phyloP scores from a whole-genome alignment of 1,284 basidiomycete genomes.

The Ceratobasidium papillatum region DNA sequence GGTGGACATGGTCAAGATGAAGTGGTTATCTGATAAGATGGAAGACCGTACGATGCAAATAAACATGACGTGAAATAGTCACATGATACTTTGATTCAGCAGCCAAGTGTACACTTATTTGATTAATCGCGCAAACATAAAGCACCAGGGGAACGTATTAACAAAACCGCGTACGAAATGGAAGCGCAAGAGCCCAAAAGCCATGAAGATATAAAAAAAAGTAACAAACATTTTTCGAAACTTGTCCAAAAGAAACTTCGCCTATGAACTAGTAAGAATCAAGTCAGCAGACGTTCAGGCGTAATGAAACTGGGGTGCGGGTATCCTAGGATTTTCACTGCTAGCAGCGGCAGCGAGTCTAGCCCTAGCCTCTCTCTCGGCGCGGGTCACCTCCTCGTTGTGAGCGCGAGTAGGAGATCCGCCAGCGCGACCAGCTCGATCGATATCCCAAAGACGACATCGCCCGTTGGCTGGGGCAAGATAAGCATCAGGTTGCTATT shows the following conservation, averaged over 20 bases:
- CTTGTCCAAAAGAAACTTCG: neutral
- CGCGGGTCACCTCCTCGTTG: constrained; percentile 26
- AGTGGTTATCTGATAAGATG: constrained; percentile 40
- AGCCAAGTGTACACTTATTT: neutral
- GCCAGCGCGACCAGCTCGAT: constrained; percentile 30
- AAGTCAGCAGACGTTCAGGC: neutral
- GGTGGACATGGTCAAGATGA: constrained; percentile 2
- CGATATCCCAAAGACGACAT: constrained; percentile 37
- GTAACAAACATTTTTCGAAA: neutral
- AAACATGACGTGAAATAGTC: neutral
- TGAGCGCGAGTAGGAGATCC: constrained; percentile 35
- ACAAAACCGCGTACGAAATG: neutral
- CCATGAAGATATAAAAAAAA: neutral
- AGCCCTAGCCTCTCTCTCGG: constrained; percentile 34
- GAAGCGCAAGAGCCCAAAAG: neutral
- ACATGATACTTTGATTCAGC: neutral
- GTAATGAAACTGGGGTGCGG: constrained; percentile 18
- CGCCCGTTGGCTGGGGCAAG: constrained; percentile 7
- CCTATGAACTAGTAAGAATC: neutral
- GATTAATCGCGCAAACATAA: neutral
- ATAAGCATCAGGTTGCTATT: constrained; percentile 37
- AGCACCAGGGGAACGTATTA: neutral
- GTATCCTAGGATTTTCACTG: neutral
- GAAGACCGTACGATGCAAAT: constrained; percentile 8
- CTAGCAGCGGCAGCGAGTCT: constrained; percentile 13